A percentile compares a stretch with the other conserved stretches of the same genome.
These are phyloP conservation scores for Wolfiporia cocos DNA, from an alignment of 1,284 basidiomycete genomes.

Conservation along the genomic window DNA sequence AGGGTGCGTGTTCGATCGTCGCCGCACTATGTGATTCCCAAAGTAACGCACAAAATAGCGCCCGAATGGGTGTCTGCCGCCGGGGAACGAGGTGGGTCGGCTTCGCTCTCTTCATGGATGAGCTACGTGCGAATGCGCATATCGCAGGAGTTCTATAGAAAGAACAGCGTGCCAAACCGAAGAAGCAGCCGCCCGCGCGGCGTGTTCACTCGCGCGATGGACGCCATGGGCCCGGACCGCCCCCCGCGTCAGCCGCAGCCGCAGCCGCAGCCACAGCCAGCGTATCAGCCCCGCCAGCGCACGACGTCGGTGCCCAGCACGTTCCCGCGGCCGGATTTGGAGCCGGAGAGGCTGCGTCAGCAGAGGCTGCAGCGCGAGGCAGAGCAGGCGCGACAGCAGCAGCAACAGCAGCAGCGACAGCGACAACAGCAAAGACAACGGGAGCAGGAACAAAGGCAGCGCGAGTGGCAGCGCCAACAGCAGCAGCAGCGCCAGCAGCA, in stretches of 20 bases:
- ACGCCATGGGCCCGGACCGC: conserved; percentile 27
- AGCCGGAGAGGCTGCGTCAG: conserved; percentile 21
- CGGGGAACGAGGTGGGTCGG: conserved; percentile 44
- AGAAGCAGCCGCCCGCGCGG: conserved; percentile 39
- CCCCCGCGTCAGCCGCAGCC: conserved; percentile 11
- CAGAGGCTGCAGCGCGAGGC: conserved; percentile 8
- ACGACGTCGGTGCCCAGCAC: conserved; percentile 24
- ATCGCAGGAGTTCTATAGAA: conserved; percentile 46
- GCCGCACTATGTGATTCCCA: background rate
- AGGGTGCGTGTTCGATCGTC: conserved; percentile 39
- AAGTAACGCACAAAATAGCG: conserved; percentile 25
- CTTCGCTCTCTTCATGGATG: background rate
- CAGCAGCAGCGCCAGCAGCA: conserved; percentile 1
- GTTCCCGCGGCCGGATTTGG: conserved; percentile 36
- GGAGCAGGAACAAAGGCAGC: background rate
- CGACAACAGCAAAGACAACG: conserved; percentile 5
- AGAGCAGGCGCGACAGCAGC: too few relatives aligned
- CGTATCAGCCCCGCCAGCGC: conserved; percentile 24
- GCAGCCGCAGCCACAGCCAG: conserved; percentile 15
- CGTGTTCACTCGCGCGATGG: conserved; percentile 43
- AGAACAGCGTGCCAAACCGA: conserved; percentile 56
- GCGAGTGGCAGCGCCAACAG: conserved; percentile 5
- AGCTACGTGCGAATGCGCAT: background rate
- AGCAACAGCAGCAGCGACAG: conserved; percentile 4
- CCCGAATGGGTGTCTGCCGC: conserved; percentile 49